Conservation (phyloP, 257 asterid genomes). For the Solanum paucissectum region DNA sequence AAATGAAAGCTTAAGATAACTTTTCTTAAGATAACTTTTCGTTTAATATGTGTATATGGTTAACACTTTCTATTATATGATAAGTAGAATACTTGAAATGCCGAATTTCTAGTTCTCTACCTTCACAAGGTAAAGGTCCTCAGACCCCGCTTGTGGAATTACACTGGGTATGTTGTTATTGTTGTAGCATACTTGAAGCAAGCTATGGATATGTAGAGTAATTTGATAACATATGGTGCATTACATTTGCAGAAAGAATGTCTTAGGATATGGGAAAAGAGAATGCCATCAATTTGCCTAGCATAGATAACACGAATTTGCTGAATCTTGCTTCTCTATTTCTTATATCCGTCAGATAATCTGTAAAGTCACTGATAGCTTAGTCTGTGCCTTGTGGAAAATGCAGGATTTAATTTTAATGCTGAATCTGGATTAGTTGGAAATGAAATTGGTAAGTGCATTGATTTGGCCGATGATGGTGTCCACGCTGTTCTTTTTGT, state of each 20-base stretch:
- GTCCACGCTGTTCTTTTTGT: slow-evolving; percentile 77
- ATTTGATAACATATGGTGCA: background rate
- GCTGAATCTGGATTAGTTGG: slow-evolving; percentile 32
- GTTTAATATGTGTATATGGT: background rate
- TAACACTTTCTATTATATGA: background rate
- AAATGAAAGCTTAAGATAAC: background rate
- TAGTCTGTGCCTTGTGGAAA: background rate
- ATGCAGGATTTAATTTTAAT: slow-evolving; percentile 48
- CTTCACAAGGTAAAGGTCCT: background rate
- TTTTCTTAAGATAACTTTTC: too few relatives aligned
- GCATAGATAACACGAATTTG: background rate
- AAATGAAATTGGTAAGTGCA: slow-evolving; percentile 54
- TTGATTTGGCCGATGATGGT: slow-evolving; percentile 74
- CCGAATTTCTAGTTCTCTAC: background rate
- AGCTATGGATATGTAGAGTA: background rate
- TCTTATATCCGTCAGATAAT: background rate
- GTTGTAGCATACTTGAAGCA: background rate
- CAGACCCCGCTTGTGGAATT: background rate
- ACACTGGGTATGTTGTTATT: background rate
- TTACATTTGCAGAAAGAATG: background rate
- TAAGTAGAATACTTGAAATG: background rate
- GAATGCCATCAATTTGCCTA: background rate
- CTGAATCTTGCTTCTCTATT: background rate
- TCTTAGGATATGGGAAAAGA: background rate
- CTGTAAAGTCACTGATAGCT: background rate